Percentiles rank a stretch among this genome's conserved stretches.
Conservation (phyloP, 208 protist genomes). For the Leishmania mexicana region DNA sequence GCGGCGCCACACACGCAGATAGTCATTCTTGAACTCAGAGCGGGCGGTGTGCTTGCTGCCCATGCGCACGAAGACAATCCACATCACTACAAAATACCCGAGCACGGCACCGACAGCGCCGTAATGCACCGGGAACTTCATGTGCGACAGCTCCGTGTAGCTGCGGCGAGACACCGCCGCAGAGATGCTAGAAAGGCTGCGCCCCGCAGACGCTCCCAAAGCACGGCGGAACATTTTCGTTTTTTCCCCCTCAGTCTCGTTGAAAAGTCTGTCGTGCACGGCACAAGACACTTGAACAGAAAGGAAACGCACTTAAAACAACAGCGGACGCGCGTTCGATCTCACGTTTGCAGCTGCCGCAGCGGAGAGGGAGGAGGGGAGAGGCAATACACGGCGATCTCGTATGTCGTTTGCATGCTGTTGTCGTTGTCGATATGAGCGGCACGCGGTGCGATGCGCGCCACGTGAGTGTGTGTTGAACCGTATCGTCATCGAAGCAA, state of each 20-base stretch:
- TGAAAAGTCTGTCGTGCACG: not conserved
- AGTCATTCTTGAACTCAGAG: constrained; percentile 80
- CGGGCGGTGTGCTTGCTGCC: constrained; percentile 47
- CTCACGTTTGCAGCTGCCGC: not conserved
- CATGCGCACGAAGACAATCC: constrained; percentile 67
- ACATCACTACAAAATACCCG: constrained; percentile 82
- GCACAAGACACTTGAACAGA: not conserved
- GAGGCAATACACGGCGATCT: not conserved
- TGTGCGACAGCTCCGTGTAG: constrained; percentile 84
- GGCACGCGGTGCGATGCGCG: not conserved
- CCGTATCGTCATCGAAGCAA: not conserved
- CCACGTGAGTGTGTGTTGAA: not conserved
- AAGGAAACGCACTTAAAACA: not conserved
- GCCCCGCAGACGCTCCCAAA: constrained; percentile 39
- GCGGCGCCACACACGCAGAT: constrained; percentile 83
- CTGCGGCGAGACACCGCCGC: constrained; percentile 34
- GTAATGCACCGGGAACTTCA: constrained; percentile 80
- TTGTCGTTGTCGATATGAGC: not conserved
- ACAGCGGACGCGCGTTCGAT: not conserved
- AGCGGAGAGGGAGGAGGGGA: not conserved
- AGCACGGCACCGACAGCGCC: constrained; percentile 41
- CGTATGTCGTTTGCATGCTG: not conserved
- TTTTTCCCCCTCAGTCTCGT: not conserved
- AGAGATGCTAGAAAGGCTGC: constrained; percentile 32
- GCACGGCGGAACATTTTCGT: constrained; percentile 76